Evolutionary conservation across 805 yeast species (phyloP), one percentile per base, ranked within the genome.

Genomic region (Lachancea sp.): DNA sequence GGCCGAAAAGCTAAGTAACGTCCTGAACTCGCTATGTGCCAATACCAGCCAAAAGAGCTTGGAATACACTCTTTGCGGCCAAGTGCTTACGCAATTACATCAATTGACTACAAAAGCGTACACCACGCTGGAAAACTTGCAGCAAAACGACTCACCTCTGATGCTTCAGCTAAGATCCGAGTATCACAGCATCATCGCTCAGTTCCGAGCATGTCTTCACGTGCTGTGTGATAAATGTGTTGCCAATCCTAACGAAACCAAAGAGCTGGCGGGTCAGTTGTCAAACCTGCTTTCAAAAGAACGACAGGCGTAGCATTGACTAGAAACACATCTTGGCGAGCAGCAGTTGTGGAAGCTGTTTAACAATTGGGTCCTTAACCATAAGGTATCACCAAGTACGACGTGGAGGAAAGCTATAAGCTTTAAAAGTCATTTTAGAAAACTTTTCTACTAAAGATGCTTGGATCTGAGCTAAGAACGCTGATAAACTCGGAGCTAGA

Each of bases 121-220:
- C 20, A 12, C 38, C 3, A 11, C 30, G 2, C 38, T 43, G 17
- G 26, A 22, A n/a, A 15, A 22, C 16, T 10, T 43, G 20, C 38
- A 41, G 20, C 40, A 40, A 11, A 40, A 17, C 13, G 53, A 53
- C 13, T 61, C 67, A 2, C 62, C 66, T 13, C 51, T 55, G 34
- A 45, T 60, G 16, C 55, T 51, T 35, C 59, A 59, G 36, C 31
- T 59, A 25, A 53, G 59, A 27, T 59, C 60, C 36, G 66, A 59
- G 37, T 58, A 57, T 42, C 63, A 59, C 29, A 58, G 62, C 11
- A 46, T 61, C n/a, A 43, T 60, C 13, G 60, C 55, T 34, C 58
- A 56, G 16, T 60, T 58, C 26, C 64, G 58, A 39, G 48, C 57
- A 6, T 58, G 63, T 15, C 45, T 62, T 16, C 59, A 58, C 44